These are phyloP conservation scores for Haematococcus lacustris DNA, from an alignment of 139 green algal species.

Conservation along the genomic window DNA sequence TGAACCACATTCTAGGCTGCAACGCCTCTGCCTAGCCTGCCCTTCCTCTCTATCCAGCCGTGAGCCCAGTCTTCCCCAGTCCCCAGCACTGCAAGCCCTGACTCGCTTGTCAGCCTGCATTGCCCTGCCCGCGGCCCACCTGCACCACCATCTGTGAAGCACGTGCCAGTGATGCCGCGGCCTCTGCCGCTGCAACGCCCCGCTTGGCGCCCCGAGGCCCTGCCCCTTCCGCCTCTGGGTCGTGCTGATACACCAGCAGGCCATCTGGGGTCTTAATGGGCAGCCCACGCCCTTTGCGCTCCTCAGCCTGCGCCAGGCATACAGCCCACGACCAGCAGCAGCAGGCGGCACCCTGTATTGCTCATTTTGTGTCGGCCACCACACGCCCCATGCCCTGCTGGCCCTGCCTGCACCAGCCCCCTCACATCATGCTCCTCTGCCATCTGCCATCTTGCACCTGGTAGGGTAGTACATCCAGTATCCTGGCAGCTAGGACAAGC, in stretches of 20 bases:
- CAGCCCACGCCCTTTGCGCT: conserved; percentile 15
- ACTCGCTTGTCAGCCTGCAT: neutral
- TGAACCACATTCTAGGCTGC: neutral
- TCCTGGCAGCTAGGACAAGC: no score
- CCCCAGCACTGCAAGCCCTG: neutral
- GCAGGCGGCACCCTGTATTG: neutral
- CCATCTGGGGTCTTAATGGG: conserved; percentile 51
- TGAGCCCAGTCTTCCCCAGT: no score
- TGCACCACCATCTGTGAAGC: neutral
- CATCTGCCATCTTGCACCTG: neutral
- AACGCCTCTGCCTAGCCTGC: neutral
- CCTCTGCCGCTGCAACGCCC: neutral
- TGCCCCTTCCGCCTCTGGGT: neutral
- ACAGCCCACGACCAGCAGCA: neutral
- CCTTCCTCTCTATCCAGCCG: no score
- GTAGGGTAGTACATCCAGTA: neutral
- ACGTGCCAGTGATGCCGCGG: neutral
- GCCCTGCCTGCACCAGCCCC: neutral
- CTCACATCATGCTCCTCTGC: neutral
- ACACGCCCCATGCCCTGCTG: neutral
- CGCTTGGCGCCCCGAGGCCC: neutral
- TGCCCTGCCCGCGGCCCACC: neutral
- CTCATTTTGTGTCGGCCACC: neutral
- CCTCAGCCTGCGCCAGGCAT: neutral
- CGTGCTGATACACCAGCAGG: conserved; percentile 34